These are phyloP conservation scores for Stachybotrys chartarum DNA, from an alignment of 2,329 filamentous ascomycete species.

Conservation along the genomic window DNA sequence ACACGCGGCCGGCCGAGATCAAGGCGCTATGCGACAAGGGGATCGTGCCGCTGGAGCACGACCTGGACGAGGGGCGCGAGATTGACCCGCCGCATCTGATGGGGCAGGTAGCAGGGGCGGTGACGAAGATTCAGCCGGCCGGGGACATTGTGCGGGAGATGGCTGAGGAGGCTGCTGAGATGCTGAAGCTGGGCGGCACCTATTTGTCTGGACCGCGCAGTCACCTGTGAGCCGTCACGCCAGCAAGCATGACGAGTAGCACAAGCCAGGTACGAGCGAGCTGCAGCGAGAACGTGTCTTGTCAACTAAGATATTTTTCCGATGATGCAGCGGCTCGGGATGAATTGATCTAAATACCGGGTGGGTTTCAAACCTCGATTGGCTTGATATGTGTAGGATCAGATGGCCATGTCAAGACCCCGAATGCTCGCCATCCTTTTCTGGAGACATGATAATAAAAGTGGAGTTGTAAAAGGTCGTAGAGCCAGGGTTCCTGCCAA, in stretches of 20 bases:
- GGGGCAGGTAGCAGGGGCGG: constrained; percentile 83
- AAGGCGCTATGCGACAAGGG: constrained; percentile 68
- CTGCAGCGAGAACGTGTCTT: too few species aligned
- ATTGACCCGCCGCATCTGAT: constrained; percentile 84
- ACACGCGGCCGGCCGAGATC: constrained; percentile 67
- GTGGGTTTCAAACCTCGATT: too few species aligned
- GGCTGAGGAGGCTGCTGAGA: constrained; percentile 67
- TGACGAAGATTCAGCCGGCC: constrained; percentile 73
- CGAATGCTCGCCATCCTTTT: too few species aligned
- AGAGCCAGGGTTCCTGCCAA: neutral
- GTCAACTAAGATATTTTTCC: too few species aligned
- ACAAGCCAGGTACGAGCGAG: too few species aligned
- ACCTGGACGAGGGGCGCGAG: constrained; percentile 75
- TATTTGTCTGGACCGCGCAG: constrained; percentile 48
- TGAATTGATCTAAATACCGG: too few species aligned
- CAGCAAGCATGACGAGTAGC: too few species aligned
- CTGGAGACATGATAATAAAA: too few species aligned
- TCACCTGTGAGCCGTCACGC: neutral
- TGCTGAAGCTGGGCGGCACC: constrained; percentile 53
- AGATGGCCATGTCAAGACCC: neutral
- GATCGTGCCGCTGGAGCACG: constrained; percentile 72
- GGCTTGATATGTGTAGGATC: neutral
- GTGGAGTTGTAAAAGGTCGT: too few species aligned
- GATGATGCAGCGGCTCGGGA: too few species aligned
- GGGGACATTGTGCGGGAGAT: constrained; percentile 83